Percentiles rank a stretch among this genome's conserved stretches.
Evolutionary conservation across 192 early-diverging fungal genomes (phyloP).

Genomic region (Rhizophagus prolifer): DNA sequence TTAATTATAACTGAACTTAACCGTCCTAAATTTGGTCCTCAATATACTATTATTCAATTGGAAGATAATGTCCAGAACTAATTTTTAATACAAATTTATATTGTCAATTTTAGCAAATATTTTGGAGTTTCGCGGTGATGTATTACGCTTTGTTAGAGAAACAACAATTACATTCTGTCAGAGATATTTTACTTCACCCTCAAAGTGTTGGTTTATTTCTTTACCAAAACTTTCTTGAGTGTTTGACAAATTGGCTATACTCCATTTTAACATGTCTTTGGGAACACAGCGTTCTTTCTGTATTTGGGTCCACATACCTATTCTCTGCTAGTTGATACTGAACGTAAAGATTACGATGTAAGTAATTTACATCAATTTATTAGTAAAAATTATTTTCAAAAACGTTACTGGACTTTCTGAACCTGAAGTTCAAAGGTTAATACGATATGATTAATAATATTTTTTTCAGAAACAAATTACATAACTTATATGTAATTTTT

Average conservation of each 20-base stretch:
- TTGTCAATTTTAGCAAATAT: constrained; percentile 55
- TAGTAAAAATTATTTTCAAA: constrained; percentile 3
- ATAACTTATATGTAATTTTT: neutral
- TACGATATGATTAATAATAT: neutral
- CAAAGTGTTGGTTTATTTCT: constrained; percentile 29
- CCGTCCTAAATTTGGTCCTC: constrained; percentile 57
- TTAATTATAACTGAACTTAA: constrained; percentile 30
- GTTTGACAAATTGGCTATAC: constrained; percentile 22
- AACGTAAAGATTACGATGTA: constrained; percentile 65
- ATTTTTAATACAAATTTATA: too few relatives aligned
- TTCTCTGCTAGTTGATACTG: constrained; percentile 75
- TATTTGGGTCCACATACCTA: constrained; percentile 79
- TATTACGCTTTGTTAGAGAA: constrained; percentile 60
- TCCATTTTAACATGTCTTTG: constrained; percentile 80
- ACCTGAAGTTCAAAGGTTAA: constrained; percentile 9
- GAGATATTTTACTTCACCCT: constrained; percentile 34
- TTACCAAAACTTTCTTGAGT: neutral
- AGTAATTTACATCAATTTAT: neutral
- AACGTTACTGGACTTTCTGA: neutral
- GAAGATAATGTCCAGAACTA: too few relatives aligned
- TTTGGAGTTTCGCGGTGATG: constrained; percentile 66
- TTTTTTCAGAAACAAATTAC: neutral
- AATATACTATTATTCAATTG: constrained; percentile 64
- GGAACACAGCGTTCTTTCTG: constrained; percentile 65
- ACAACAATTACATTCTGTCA: constrained; percentile 55